Percentiles rank a stretch among this genome's conserved stretches.
Evolutionary conservation across 1,284 basidiomycete genomes (phyloP).

Genomic region (Tilletiaria anomala): DNA sequence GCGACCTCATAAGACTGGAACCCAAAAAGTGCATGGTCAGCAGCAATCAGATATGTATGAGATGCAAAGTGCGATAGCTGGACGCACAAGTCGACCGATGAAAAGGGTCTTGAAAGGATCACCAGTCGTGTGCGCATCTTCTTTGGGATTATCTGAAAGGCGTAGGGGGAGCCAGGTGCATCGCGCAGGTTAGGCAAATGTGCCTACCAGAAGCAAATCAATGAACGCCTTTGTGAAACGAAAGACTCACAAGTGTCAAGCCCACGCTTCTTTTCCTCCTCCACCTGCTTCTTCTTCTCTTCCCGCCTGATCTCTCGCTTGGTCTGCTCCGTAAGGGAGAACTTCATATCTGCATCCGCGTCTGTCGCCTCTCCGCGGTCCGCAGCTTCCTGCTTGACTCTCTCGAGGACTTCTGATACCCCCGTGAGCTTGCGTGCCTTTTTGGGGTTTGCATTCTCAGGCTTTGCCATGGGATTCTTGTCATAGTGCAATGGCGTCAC

Average conservation of each 20-base stretch:
- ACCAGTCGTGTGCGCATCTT: constrained; percentile 81
- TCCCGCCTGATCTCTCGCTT: constrained; percentile 22
- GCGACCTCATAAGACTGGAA: constrained; percentile 65
- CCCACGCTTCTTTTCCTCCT: constrained; percentile 6
- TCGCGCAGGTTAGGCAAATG: no score
- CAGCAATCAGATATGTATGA: not conserved
- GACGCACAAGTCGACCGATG: constrained; percentile 59
- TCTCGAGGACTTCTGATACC: constrained; percentile 25
- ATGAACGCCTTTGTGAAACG: no score
- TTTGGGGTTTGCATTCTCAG: constrained; percentile 10
- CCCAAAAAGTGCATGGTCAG: not conserved
- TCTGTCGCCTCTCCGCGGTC: constrained; percentile 27
- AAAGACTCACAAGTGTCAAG: constrained; percentile 7
- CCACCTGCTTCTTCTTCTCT: constrained; percentile 6
- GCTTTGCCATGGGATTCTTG: constrained; percentile 12
- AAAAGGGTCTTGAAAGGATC: constrained; percentile 99
- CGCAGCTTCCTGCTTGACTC: constrained; percentile 22
- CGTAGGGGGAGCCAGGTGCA: no score
- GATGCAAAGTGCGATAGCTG: no score
- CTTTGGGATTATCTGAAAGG: constrained; percentile 66
- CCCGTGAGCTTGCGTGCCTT: constrained; percentile 14
- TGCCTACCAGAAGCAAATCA: no score
- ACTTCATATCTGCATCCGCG: constrained; percentile 9
- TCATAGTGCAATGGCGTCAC: constrained; percentile 15
- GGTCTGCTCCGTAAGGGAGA: constrained; percentile 18